Conservation (phyloP, 148 eudicot species). For the Rhododendron molle region DNA sequence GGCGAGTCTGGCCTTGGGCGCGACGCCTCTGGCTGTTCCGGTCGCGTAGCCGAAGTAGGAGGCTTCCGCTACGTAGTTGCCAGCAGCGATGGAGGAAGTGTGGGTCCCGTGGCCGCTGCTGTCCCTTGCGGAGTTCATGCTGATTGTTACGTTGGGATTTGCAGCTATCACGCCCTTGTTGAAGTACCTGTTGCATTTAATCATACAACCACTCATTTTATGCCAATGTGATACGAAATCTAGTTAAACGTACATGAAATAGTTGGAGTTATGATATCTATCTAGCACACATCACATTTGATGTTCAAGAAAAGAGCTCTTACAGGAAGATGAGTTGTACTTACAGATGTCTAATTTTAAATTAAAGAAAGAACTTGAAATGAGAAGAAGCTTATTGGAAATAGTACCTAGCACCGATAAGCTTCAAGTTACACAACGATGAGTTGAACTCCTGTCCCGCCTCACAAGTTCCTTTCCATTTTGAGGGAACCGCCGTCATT, state of each 20-base stretch:
- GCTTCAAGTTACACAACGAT: slow-evolving; percentile 48
- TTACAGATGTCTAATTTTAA: no score
- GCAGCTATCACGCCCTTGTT: background rate
- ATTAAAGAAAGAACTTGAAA: background rate
- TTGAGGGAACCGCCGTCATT: slow-evolving; percentile 32
- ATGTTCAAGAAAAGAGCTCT: no score
- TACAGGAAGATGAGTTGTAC: no score
- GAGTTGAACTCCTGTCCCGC: slow-evolving; percentile 39
- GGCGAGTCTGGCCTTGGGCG: slow-evolving; percentile 22
- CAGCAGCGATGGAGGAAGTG: background rate
- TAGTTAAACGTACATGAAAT: no score
- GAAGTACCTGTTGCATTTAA: background rate
- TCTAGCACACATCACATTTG: no score
- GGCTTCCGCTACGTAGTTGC: background rate
- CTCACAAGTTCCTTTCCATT: slow-evolving; percentile 56
- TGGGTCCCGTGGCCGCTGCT: background rate
- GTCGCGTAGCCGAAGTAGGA: slow-evolving; percentile 8
- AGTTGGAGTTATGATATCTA: no score
- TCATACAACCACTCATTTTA: background rate
- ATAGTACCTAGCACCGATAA: slow-evolving; percentile 16
- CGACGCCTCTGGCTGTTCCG: slow-evolving; percentile 29
- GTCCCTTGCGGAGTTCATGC: background rate
- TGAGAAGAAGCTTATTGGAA: background rate
- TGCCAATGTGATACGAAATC: no score
- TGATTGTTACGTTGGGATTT: background rate